These are phyloP conservation scores for Hypomontagnella submonticulosa DNA, from an alignment of 495 filamentous ascomycete genomes.

Conservation along the genomic window DNA sequence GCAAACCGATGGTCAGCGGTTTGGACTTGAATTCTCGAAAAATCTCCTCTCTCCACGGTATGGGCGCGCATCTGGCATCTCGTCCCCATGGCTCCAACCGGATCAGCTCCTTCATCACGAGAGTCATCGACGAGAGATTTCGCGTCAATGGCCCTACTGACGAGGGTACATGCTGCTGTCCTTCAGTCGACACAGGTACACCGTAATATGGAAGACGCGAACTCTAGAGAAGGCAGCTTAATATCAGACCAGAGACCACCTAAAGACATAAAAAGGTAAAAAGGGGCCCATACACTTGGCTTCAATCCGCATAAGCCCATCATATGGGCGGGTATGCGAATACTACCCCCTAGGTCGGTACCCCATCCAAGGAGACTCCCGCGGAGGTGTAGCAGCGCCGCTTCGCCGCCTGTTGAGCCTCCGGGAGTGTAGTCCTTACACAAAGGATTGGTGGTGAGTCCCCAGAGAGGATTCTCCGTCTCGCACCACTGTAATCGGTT, in stretches of 20 bases:
- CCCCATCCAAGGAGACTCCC: slow-evolving; percentile 83
- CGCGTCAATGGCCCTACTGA: slow-evolving; percentile 86
- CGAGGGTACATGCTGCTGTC: slow-evolving; percentile 82
- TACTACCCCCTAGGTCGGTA: slow-evolving; percentile 84
- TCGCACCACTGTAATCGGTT: slow-evolving; percentile 65
- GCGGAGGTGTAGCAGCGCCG: slow-evolving; percentile 77
- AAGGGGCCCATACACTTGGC: slow-evolving; percentile 63
- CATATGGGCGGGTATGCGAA: slow-evolving; percentile 82
- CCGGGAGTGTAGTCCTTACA: slow-evolving; percentile 80
- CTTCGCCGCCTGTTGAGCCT: slow-evolving; percentile 84
- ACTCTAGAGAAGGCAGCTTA: slow-evolving; percentile 18
- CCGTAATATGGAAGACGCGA: slow-evolving; percentile 67
- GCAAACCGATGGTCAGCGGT: slow-evolving; percentile 72
- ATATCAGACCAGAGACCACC: neutral
- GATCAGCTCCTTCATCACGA: slow-evolving; percentile 77
- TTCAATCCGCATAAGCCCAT: slow-evolving; percentile 84
- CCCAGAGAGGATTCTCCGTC: slow-evolving; percentile 82
- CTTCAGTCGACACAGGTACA: slow-evolving; percentile 59
- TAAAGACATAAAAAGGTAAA: slow-evolving; percentile 45
- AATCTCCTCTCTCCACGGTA: slow-evolving; percentile 72
- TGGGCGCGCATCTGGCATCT: slow-evolving; percentile 77
- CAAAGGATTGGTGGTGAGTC: slow-evolving; percentile 77
- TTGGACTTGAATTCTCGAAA: slow-evolving; percentile 63
- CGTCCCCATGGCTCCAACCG: slow-evolving; percentile 84
- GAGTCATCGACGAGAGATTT: slow-evolving; percentile 77